Evolutionary conservation across 257 asterid species (phyloP), one percentile per base, ranked within the genome.

Genomic region (Ophiorrhiza pumila): DNA sequence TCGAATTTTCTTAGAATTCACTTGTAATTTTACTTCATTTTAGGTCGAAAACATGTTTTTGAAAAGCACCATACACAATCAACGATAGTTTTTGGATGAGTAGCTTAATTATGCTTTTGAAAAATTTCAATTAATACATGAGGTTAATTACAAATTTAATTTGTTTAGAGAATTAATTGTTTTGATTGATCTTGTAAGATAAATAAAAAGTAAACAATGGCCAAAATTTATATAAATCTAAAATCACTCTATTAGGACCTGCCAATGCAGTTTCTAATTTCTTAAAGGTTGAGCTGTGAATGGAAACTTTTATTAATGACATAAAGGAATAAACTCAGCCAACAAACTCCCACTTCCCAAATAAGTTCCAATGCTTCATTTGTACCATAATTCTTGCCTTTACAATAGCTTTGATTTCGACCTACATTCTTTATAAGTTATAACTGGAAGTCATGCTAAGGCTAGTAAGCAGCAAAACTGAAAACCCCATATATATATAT

Each of bases 361-460:
- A 17, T 37, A 63, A 63, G 68, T 49, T 63, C 49, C 12, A 63
- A 63, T 37, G 49, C 34, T 39, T 59, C 65, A 29, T n/a, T 5
- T 58, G 32, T 14, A 27, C 15, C 41, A 25, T 14, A 17, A 60
- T 60, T 34, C 25, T 60, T 60, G 66, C 43, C 34, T 59, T 59
- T 15, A 7, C 42, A 4, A 59, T 31, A 0, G 39, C 63, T 27
- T 32, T 31, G n/a, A 59, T 31, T 59, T 31, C n/a, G n/a, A 60
- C 66, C 66, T 60, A 60, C 66, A 25, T 60, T 32, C 45, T 17
- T 17, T 37, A n/a, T n/a, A n/a, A n/a, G n/a, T n/a, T n/a, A n/a
- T n/a, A 17, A 58, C n/a, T 5, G 15, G 65, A 4, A 14, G 42
- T 29, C 65, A 59, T 14, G 41, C 42, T 31, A 31, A n/a, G n/a